Base-by-base conservation (phyloP, 306 rosid species). In the Dryas octopetala region DNA sequence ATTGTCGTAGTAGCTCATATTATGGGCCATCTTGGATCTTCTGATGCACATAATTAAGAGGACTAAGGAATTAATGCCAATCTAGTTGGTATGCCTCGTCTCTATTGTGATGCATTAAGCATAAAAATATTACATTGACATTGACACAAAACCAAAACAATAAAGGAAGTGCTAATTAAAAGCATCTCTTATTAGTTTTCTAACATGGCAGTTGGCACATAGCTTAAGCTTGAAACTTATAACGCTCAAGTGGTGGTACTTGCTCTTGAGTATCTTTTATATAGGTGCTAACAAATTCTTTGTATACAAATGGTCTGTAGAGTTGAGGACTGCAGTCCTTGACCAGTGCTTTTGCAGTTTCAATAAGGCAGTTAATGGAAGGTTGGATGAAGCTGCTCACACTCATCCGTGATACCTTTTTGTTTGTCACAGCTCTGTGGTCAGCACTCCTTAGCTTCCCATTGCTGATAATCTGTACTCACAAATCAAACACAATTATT, bases 371-470 rank as follows among this genome's bases (percentile, higher is more conserved):
- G 52, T 48, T 13, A 12, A 17, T 19, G 9, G 81, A 66, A 45
- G 79, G 84, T 66, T 41, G 64, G n/a, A 83, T 72, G 77, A 76
- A 76, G 70, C 48, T 66, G 8, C 49, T 2, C 1, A 71, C 43
- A 12, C 57, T 43, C 15, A 70, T 72, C 52, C 81, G 53, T 3
- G 74, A 49, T 54, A 47, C 52, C 23, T 65, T 67, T 55, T 19
- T 46, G 73, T 71, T 48, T 57, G 70, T 79, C 81, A 79, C 76
- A 75, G 50, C 69, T 65, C 65, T 57, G 17, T 81, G 80, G 38
- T 71, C 74, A 48, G 65, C 81, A 72, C 79, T 61, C 26, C 51
- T 53, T 46, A 79, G 63, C 47, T 76, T 79, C 71, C 83, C 82
- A 50, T 73, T 73, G 66, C 79, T 76, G 59, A 73, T 68, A 73